A percentile compares a stretch with the other conserved stretches of the same genome.
Conservation (phyloP, 495 filamentous ascomycete genomes). For the Bryoglossum gracile region DNA sequence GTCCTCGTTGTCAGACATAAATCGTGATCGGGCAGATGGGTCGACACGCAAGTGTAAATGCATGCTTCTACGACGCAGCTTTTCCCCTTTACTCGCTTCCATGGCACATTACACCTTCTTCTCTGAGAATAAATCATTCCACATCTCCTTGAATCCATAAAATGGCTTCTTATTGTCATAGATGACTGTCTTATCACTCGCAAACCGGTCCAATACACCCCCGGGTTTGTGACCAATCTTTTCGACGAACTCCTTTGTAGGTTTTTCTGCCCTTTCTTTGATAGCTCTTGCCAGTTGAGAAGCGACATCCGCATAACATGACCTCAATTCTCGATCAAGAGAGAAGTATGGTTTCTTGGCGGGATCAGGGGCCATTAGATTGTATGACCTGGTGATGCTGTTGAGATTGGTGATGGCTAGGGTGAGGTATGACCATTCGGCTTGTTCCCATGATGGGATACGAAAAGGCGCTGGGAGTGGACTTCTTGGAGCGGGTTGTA, state of each 20-base stretch:
- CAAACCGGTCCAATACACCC: constrained; percentile 45
- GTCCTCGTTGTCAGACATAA: too few species aligned
- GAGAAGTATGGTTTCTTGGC: constrained; percentile 92
- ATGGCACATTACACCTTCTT: constrained; percentile 17
- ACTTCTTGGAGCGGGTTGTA: constrained; percentile 17
- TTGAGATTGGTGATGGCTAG: constrained; percentile 78
- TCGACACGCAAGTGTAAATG: not conserved
- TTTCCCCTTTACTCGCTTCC: not conserved
- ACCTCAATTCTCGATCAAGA: constrained; percentile 71
- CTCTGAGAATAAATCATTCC: constrained; percentile 68
- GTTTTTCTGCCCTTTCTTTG: constrained; percentile 53
- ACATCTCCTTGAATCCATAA: constrained; percentile 85
- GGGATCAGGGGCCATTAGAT: constrained; percentile 84
- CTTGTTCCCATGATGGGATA: constrained; percentile 57
- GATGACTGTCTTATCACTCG: constrained; percentile 42
- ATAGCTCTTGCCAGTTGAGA: constrained; percentile 67
- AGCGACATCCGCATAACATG: constrained; percentile 81
- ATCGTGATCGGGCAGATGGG: too few species aligned
- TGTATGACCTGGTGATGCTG: constrained; percentile 76
- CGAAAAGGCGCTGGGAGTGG: constrained; percentile 47
- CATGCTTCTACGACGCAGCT: not conserved
- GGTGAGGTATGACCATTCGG: constrained; percentile 69
- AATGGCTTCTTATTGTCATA: constrained; percentile 64
- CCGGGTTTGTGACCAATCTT: constrained; percentile 31
- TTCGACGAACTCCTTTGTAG: constrained; percentile 33